phyloP scores from a whole-genome alignment of 179 eudicot species.

The Heliamphora pulchella region DNA sequence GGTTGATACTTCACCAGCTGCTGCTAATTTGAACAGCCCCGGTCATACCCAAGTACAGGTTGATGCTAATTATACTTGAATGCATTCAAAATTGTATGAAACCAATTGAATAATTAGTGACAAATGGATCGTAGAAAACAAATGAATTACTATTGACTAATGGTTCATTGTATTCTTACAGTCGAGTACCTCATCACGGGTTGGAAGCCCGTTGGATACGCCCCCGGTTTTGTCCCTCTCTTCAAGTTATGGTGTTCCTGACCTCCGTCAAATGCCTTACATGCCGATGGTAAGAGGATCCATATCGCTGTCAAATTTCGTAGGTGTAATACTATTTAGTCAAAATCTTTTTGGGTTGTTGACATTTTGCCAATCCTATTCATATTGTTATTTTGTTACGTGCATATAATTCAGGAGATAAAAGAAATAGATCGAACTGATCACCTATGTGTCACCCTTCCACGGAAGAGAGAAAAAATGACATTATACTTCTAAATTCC shows the following conservation, averaged over 20 bases:
- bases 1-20: conserved; percentile 5
- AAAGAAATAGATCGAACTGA: too few relatives aligned
- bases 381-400: not conserved
- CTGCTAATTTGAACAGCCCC: conserved; percentile 6
- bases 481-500: too few relatives aligned
- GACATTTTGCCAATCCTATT: too few relatives aligned
- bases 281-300: conserved; percentile 24
- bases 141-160: not conserved
- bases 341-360: not conserved
- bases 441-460: too few relatives aligned
- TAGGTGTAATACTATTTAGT: not conserved
- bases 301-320: not conserved
- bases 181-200: conserved; percentile 8
- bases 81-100: not conserved
- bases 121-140: not conserved
- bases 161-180: not conserved
- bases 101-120: not conserved
- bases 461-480: too few relatives aligned
- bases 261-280: conserved; percentile 16
- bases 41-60: conserved; percentile 22
- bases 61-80: not conserved
- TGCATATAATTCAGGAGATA: too few relatives aligned
- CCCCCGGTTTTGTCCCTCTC: conserved; percentile 23
- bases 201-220: conserved; percentile 13
- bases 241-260: conserved; percentile 15